phyloP scores from a whole-genome alignment of 2,329 filamentous ascomycete genomes.

The Cytospora chrysosperma region DNA sequence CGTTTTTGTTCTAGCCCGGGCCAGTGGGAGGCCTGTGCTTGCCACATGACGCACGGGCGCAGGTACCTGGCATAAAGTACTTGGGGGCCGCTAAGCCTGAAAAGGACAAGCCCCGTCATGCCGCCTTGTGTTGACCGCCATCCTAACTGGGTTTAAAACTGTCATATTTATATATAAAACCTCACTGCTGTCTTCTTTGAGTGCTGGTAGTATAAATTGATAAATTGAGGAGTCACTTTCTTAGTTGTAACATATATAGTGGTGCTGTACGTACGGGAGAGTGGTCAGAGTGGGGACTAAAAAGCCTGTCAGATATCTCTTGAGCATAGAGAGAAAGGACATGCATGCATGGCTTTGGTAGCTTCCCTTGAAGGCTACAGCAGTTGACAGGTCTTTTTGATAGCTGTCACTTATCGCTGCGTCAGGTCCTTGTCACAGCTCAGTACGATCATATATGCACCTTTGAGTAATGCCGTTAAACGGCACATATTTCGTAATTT shows the following conservation, averaged over 20 bases:
- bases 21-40: conserved; percentile 12
- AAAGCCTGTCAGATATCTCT: too few species aligned
- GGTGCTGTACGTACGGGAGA: too few species aligned
- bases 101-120: neutral
- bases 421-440: neutral
- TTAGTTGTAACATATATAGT: too few species aligned
- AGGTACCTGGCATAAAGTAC: neutral
- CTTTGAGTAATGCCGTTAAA: too few species aligned
- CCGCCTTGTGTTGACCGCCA: neutral
- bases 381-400: too few species aligned
- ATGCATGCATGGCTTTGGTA: too few species aligned
- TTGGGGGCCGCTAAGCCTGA: neutral
- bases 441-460: too few species aligned
- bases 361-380: too few species aligned
- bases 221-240: too few species aligned
- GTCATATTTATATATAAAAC: neutral
- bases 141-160: conserved; percentile 5
- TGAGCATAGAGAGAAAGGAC: too few species aligned
- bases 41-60: conserved; percentile 25
- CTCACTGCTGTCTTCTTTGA: neutral
- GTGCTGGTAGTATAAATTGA: neutral
- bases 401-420: neutral
- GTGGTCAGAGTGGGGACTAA: too few species aligned
- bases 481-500: too few species aligned
- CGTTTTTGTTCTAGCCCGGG: neutral